phyloP scores from a whole-genome alignment of 305 asterid species.

The Stenogyne calaminthoides region DNA sequence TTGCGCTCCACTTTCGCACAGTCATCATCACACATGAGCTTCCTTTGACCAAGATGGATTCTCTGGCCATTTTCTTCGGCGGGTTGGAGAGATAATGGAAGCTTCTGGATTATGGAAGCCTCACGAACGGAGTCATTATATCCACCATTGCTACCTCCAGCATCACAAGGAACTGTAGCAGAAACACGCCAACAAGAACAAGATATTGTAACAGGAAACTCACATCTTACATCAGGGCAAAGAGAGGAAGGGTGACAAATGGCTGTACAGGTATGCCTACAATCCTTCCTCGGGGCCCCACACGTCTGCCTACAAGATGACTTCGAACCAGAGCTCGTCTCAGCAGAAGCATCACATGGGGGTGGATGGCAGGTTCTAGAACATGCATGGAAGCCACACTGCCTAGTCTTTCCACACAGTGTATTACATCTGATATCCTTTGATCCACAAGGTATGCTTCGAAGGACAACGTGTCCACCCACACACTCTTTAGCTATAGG shows the following conservation, averaged over 20 bases:
- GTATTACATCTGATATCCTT: conserved; percentile 91
- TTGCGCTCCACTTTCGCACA: conserved; percentile 83
- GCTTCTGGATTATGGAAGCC: conserved; percentile 70
- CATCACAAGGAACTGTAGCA: conserved; percentile 87
- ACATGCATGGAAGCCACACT: conserved; percentile 94
- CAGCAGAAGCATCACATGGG: conserved; percentile 68
- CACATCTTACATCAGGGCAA: conserved; percentile 90
- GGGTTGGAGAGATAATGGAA: conserved; percentile 72
- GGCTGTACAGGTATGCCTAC: conserved; percentile 85
- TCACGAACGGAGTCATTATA: conserved; percentile 56
- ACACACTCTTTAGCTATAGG: conserved; percentile 87
- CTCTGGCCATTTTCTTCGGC: conserved; percentile 62
- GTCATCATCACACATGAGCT: conserved; percentile 84
- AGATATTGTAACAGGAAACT: conserved; percentile 73
- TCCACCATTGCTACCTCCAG: conserved; percentile 63
- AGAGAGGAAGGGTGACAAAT: conserved; percentile 77
- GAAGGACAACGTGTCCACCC: conserved; percentile 86
- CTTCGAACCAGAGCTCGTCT: conserved; percentile 43
- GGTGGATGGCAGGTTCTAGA: conserved; percentile 83
- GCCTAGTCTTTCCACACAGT: conserved; percentile 92
- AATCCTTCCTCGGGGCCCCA: conserved; percentile 96
- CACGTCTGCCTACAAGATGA: conserved; percentile 87
- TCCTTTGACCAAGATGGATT: conserved; percentile 84
- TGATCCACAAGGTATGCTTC: conserved; percentile 91
- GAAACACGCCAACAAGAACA: conserved; percentile 84